Percentiles rank a stretch among this genome's conserved stretches.
These are phyloP conservation scores for Capronia americana DNA, from an alignment of 2,329 filamentous ascomycete species.

Conservation along the genomic window DNA sequence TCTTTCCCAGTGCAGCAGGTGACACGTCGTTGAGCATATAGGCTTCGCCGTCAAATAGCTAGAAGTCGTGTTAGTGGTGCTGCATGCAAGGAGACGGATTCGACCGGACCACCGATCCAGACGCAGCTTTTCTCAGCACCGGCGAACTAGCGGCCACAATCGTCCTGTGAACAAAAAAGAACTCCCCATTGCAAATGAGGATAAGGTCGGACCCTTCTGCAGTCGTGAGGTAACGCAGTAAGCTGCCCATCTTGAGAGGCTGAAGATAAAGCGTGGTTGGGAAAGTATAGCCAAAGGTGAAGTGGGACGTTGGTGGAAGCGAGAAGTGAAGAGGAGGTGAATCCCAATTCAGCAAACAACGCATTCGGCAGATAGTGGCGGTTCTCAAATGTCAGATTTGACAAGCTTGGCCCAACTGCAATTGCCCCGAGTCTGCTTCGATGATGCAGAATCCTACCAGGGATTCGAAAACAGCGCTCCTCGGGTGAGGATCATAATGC, in stretches of 20 bases:
- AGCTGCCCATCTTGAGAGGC: slow-evolving; percentile 9
- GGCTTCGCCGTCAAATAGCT: slow-evolving; percentile 25
- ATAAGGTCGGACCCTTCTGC: slow-evolving; percentile 17
- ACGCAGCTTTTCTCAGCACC: slow-evolving; percentile 6
- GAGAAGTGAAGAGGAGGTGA: slow-evolving; percentile 1
- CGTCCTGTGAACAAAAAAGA: slow-evolving; percentile 26
- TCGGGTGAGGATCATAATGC: neutral
- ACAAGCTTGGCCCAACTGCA: neutral
- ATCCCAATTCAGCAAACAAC: neutral
- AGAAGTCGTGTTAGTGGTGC: neutral
- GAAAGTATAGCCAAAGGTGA: neutral
- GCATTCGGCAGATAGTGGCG: neutral
- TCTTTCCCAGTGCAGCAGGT: slow-evolving; percentile 15
- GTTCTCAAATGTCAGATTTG: neutral
- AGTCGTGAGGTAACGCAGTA: slow-evolving; percentile 11
- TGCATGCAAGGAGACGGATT: neutral
- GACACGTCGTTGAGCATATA: slow-evolving; percentile 13
- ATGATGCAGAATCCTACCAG: neutral
- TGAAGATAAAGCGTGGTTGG: neutral
- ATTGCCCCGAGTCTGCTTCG: neutral
- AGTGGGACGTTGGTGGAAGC: neutral
- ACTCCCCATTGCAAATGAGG: slow-evolving; percentile 24
- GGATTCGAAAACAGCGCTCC: too few relatives aligned
- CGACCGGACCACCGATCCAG: slow-evolving; percentile 12
- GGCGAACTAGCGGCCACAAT: slow-evolving; percentile 13